Conservation (phyloP, 1,139 yeast genomes). For the Blastobotrys apis region DNA sequence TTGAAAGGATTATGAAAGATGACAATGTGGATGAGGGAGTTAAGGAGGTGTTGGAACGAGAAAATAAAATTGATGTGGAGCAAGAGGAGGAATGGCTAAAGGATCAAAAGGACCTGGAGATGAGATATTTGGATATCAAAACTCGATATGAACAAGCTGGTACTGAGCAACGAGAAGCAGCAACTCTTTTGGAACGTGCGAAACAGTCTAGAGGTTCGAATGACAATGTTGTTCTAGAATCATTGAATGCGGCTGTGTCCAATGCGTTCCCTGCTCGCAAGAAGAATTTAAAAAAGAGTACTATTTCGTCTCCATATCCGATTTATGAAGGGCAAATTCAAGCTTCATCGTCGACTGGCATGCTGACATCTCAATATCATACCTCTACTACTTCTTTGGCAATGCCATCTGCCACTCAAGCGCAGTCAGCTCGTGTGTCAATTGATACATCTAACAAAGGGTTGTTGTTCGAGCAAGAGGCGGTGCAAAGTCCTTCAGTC, state of each 20-base stretch:
- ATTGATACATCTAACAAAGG: background rate
- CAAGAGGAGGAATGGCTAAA: slow-evolving; percentile 34
- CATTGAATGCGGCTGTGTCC: slow-evolving; percentile 17
- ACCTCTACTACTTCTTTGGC: background rate
- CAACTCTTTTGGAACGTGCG: slow-evolving; percentile 7
- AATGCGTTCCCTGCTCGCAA: slow-evolving; percentile 1
- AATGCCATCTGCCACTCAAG: background rate
- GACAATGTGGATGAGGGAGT: slow-evolving; percentile 24
- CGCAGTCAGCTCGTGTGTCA: slow-evolving; percentile 2
- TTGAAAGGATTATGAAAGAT: slow-evolving; percentile 21
- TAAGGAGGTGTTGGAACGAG: slow-evolving; percentile 22
- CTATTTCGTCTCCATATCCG: background rate
- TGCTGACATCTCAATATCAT: background rate
- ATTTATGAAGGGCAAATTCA: background rate
- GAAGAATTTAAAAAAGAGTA: too few relatives aligned
- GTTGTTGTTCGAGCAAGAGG: slow-evolving; percentile 9
- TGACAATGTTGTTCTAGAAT: slow-evolving; percentile 18
- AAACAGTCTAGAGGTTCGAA: background rate
- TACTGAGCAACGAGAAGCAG: slow-evolving; percentile 8
- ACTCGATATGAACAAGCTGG: slow-evolving; percentile 31
- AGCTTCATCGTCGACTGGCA: background rate
- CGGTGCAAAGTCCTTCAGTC: slow-evolving; percentile 29
- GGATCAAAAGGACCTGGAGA: slow-evolving; percentile 34
- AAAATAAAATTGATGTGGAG: slow-evolving; percentile 25
- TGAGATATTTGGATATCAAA: slow-evolving; percentile 33